Evolutionary conservation across 1,139 yeast genomes (phyloP).

Genomic region (Kodamaea arcana): DNA sequence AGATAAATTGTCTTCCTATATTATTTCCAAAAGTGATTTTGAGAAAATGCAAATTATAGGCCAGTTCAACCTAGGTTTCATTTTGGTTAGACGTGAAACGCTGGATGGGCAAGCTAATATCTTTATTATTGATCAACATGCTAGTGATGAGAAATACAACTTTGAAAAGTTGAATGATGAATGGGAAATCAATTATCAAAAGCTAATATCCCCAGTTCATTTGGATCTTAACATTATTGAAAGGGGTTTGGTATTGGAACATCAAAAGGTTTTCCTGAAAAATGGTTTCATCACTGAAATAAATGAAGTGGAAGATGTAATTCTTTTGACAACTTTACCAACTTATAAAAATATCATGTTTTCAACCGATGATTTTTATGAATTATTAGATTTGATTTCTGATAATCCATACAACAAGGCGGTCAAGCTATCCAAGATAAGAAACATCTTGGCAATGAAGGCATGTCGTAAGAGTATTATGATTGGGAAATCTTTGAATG

Average conservation of each 20-base stretch:
- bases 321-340: conserved; percentile 63
- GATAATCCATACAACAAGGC: conserved; percentile 27
- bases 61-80: conserved; percentile 89
- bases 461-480: conserved; percentile 92
- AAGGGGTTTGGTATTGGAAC: conserved; percentile 63
- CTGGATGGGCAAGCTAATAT: conserved; percentile 39
- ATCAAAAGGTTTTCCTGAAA: conserved; percentile 50
- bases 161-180: conserved; percentile 65
- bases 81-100: conserved; percentile 47
- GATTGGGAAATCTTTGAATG: conserved; percentile 75
- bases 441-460: conserved; percentile 85
- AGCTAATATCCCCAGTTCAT: conserved; percentile 60
- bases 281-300: conserved; percentile 75
- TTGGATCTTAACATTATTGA: conserved; percentile 75
- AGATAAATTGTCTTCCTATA: conserved; percentile 41
- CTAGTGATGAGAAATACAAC: conserved; percentile 91
- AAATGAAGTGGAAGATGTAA: conserved; percentile 48
- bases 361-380: conserved; percentile 65
- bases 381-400: conserved; percentile 60
- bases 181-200: conserved; percentile 55
- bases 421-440: conserved; percentile 69
- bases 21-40: conserved; percentile 63
- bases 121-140: conserved; percentile 94
- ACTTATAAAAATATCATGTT: conserved; percentile 67
- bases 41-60: conserved; percentile 74